A percentile compares a stretch with the other conserved stretches of the same genome.
Evolutionary conservation across 2,329 filamentous ascomycete genomes (phyloP).

Genomic region (Microsporum ferrugineum): DNA sequence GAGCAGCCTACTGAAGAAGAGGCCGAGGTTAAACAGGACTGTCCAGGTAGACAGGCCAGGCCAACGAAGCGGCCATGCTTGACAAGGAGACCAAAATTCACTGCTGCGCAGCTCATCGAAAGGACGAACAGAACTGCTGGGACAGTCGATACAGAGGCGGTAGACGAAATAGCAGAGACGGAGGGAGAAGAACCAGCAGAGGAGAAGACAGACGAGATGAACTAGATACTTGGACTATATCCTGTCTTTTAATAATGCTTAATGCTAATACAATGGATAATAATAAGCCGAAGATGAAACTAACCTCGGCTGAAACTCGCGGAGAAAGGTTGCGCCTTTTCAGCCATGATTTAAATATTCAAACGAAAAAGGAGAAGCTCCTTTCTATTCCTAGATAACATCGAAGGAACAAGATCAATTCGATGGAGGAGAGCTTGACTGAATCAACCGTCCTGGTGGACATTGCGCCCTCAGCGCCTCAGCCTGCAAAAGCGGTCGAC

Average conservation of each 20-base stretch:
- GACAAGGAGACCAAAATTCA: background rate
- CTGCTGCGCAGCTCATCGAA: background rate
- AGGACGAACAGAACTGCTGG: too few relatives aligned
- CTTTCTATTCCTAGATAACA: background rate
- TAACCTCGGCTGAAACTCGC: background rate
- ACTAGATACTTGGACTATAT: too few relatives aligned
- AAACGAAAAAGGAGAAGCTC: background rate
- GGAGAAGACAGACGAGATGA: background rate
- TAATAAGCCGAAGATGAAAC: background rate
- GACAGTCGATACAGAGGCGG: too few relatives aligned
- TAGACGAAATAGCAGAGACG: background rate
- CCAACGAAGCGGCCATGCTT: background rate
- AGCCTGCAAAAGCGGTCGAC: background rate
- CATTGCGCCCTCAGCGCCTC: background rate
- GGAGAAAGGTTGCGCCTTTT: background rate
- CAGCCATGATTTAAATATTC: background rate
- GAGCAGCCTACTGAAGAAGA: background rate
- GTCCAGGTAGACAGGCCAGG: background rate
- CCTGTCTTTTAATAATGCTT: too few relatives aligned
- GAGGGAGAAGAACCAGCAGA: background rate
- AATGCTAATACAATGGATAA: too few relatives aligned
- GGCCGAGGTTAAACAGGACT: background rate
- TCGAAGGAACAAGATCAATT: background rate
- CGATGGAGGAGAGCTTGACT: conserved; percentile 1
- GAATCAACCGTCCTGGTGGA: conserved; percentile 2